Evolutionary conservation across 768 basidiomycete species (phyloP), one percentile per base, ranked within the genome.

Genomic region (Tubosaeta brunneosetosa): DNA sequence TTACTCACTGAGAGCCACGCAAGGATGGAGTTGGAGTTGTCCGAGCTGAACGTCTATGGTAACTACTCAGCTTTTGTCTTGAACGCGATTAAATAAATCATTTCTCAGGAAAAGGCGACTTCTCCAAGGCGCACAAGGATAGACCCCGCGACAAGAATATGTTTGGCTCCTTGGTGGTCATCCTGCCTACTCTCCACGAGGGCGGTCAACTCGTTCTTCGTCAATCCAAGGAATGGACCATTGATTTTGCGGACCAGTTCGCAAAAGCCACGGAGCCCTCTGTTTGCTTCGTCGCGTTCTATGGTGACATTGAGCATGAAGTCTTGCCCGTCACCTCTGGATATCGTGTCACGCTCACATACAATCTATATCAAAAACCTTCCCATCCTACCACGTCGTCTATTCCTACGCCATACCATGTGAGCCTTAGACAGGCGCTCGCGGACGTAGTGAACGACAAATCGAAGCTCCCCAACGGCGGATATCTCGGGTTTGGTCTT

Each of bases 81-180:
- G 34, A 6, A n/a, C 7, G 7, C n/a, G n/a, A n/a, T n/a, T n/a
- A n/a, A n/a, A n/a, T n/a, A n/a, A 10, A 10, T 44, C 13, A 13
- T 37, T 31, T 26, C 50, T 68, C 77, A 53, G 48, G 44, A 1
- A 49, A 22, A 19, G 78, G 67, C 10, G 72, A 71, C 1, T 80
- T 77, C 58, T 82, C 80, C 70, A 78, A 77, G 56, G 37, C 74
- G 1, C 80, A 80, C 55, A 69, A 74, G 36, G 81, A 80, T 53
- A 78, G 67, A 22, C 22, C n/a, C n/a, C n/a, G n/a, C n/a, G n/a
- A n/a, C 9, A 65, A 68, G 7, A 60, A 58, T 22, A 79, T 80
- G 74, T 74, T 83, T 47, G 79, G 74, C 2, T 80, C 79, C 1
- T 71, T 83, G 4, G 73, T 81, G 2, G 55, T 80, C 29, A 68